Evolutionary conservation across 805 yeast genomes (phyloP), one percentile per base, ranked within the genome.

Genomic region (Monosporozyma servazzii): DNA sequence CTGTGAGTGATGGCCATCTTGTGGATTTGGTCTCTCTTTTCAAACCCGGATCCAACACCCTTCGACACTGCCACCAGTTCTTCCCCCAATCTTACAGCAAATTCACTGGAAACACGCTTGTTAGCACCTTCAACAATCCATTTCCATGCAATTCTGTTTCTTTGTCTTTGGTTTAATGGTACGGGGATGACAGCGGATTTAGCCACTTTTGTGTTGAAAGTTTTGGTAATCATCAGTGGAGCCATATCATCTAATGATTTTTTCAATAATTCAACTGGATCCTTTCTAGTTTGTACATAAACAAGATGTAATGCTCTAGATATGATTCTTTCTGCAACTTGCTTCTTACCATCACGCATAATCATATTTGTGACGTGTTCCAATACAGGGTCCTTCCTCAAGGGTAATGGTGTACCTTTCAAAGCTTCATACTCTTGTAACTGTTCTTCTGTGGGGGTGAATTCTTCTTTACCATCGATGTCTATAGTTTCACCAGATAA

Each of bases 321-420:
- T 51, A 93, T 74, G 47, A 77, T 75, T 59, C 77, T 83, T 64
- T 83, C 84, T 0, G 98, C 97, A 48, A 75, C 72, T 51, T 86
- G 79, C 67, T 90, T 93, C 67, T 83, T 82, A 43, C 99, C 99
- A 64, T 88, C 83, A 64, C 87, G 81, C 98, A 93, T 93, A 54
- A 93, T 81, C 72, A 89, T 75, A 65, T 89, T 89, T 50, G 87
- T 83, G 62, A 93, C 79, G 59, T 86, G 83, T 48, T 82, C 82
- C 47, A 90, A 73, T 20, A 82, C 78, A n/a, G 86, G 84, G 59
- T 88, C 93, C 45, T 71, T 70, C 56, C 75, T 73, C 27, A 72
- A 62, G 27, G 96, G 95, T 30, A 88, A 70, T 11, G 79, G 77
- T 54, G 72, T 70, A 41, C 67, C 72, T 53, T 75, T 71, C 48